These are phyloP conservation scores for Echium plantagineum DNA, from an alignment of 257 asterid genomes.

Conservation along the genomic window DNA sequence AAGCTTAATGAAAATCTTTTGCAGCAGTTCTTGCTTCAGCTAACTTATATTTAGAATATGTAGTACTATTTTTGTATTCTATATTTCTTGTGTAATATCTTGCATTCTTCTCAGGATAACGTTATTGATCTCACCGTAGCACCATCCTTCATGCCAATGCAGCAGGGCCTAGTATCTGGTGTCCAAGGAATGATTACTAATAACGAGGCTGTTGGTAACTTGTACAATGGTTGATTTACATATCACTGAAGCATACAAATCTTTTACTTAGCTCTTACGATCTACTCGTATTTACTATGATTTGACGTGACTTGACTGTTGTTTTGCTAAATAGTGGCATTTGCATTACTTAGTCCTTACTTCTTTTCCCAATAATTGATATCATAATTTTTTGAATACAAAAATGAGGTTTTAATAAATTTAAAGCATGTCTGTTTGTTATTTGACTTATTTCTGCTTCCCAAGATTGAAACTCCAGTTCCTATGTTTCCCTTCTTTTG, in stretches of 20 bases:
- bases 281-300: neutral
- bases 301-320: neutral
- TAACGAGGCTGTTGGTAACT: neutral
- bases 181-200: neutral
- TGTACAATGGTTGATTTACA: neutral
- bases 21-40: neutral
- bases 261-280: neutral
- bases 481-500: neutral
- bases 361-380: too few species aligned
- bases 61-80: neutral
- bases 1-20: neutral
- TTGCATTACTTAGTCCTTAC: neutral
- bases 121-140: neutral
- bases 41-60: neutral
- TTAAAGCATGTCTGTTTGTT: too few species aligned
- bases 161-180: neutral
- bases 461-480: neutral
- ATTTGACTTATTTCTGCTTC: too few species aligned
- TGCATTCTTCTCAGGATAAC: neutral
- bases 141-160: neutral
- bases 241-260: neutral
- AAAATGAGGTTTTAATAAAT: too few species aligned
- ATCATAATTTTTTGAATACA: too few species aligned
- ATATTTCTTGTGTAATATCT: neutral
- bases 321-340: neutral